These are phyloP conservation scores for Borealophlyctis nickersoniae DNA, from an alignment of 192 early-diverging fungal genomes.

Conservation along the genomic window DNA sequence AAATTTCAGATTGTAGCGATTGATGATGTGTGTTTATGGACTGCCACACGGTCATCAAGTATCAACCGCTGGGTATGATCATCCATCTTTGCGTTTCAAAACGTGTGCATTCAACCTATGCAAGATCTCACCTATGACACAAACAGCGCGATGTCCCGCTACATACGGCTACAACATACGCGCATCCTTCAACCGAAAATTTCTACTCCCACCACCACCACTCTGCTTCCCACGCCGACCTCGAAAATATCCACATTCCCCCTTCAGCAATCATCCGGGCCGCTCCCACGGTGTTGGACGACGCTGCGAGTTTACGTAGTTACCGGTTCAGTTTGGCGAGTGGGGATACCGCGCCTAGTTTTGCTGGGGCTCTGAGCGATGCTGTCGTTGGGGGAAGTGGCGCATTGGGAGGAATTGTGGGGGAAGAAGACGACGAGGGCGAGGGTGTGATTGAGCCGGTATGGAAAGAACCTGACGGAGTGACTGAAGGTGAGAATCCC, in stretches of 20 bases:
- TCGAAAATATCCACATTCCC: constrained; percentile 32
- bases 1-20: constrained; percentile 68
- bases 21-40: constrained; percentile 86
- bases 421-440: constrained; percentile 21
- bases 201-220: constrained; percentile 28
- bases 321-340: constrained; percentile 26
- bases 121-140: background rate
- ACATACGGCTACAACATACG: constrained; percentile 36
- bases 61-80: constrained; percentile 79
- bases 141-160: constrained; percentile 63
- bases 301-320: constrained; percentile 17
- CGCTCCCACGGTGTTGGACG: constrained; percentile 14
- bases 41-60: constrained; percentile 77
- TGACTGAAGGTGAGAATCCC: constrained; percentile 17
- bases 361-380: background rate
- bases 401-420: constrained; percentile 4
- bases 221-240: constrained; percentile 29
- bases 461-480: constrained; percentile 38
- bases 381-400: background rate
- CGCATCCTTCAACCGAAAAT: constrained; percentile 26
- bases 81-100: constrained; percentile 21
- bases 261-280: constrained; percentile 12
- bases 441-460: constrained; percentile 32
- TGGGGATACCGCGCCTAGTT: background rate
- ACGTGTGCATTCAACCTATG: background rate